Conservation (phyloP, 176 grass and related monocot species). For the Avena atlantica region DNA sequence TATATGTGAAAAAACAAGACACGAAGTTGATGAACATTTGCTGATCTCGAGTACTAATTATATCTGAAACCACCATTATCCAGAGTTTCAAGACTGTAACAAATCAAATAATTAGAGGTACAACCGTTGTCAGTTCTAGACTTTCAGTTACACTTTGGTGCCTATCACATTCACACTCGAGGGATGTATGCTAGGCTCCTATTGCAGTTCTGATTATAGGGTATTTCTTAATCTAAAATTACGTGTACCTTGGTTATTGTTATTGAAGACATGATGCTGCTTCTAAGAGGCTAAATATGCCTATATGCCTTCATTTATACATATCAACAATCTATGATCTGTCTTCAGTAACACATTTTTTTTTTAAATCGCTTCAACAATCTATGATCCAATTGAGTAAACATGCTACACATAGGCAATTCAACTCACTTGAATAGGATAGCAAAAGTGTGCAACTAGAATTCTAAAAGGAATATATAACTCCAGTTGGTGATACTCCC, state of each 20-base stretch:
- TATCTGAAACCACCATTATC: slow-evolving; percentile 5
- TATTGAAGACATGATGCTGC: slow-evolving; percentile 2
- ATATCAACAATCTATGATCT: not conserved
- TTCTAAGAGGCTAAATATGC: not conserved
- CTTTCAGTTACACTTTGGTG: not conserved
- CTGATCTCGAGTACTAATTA: slow-evolving; percentile 1
- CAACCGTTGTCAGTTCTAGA: not conserved
- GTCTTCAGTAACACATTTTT: not conserved
- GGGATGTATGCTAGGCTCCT: not conserved
- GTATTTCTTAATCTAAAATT: not conserved
- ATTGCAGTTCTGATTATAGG: not conserved
- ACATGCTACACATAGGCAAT: not conserved
- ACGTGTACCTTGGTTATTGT: not conserved
- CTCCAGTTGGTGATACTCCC: not conserved
- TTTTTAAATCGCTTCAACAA: not conserved
- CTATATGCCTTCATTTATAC: not conserved
- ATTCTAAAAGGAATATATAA: not conserved
- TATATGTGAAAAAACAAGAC: not conserved
- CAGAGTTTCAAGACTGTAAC: not conserved
- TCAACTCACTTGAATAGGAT: not conserved
- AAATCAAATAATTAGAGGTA: not conserved
- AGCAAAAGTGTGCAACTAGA: not conserved
- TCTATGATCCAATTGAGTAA: not conserved
- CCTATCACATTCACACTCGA: not conserved
- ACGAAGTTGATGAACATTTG: not conserved